Base-by-base conservation (phyloP, 352 stramenopile genomes). In the Phytophthora crassamura region DNA sequence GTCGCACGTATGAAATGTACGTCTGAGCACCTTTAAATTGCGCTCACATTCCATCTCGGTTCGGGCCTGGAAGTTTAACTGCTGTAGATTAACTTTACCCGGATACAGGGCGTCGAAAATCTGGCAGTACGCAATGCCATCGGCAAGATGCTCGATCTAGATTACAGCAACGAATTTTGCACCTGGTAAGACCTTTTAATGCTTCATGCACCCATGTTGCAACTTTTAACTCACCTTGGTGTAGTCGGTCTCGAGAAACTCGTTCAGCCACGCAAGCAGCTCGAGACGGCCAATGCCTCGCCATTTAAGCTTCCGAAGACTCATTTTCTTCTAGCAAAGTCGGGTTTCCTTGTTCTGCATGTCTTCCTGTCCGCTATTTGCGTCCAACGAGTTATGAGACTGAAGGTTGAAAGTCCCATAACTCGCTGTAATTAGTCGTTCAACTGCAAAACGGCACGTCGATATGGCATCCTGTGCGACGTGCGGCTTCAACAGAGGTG, bases 181-280 rank as follows among this genome's bases (percentile, higher is more conserved):
- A 16, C 18, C 14, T 28, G 2, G 22, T 28, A 28, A 28, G 22
- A 28, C 22, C 2, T 4, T 28, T 28, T 28, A 28, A 28, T 28
- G 22, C 3, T n/a, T 33, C 15, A 11, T 25, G n/a, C 20, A 6
- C 25, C 11, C 18, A 12, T 45, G 18, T 22, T 45, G 36, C 12
- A 45, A 32, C 15, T 43, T 42, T 36, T 22, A 4, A 32, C 35
- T 43, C 47, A 86, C 79, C 63, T 93, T 93, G 30, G 82, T 93
- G 57, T 93, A 93, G 48, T 93, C 85, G 11, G 85, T 91, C 75
- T 91, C 79, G 5, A 93, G 69, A 16, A 92, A 89, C 66, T 90
- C 83, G 54, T 93, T 93, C 28, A 93, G 60, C 85, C 85, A 93
- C 32, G 72, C 77, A 34, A 93, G 82, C 10, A 93, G 72, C 66